Conservation (phyloP, 305 asterid genomes). For the Striga hermonthica region DNA sequence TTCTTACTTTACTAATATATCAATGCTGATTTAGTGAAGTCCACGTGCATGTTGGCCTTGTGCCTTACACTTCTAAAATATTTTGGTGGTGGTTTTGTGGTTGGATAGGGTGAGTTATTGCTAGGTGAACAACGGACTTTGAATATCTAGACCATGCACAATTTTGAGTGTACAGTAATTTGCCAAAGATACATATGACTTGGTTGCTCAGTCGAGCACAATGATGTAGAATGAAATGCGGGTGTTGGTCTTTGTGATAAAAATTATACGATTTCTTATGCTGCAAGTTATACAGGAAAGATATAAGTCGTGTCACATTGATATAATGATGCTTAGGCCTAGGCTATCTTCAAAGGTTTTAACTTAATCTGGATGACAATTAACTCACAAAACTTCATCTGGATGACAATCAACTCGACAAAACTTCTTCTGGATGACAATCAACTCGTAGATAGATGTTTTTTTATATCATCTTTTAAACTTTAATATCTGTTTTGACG, state of each 20-base stretch:
- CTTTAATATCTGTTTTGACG: constrained; percentile 34
- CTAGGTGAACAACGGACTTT: constrained; percentile 12
- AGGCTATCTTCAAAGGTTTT: background rate
- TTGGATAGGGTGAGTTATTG: constrained; percentile 25
- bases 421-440: too few relatives aligned
- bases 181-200: constrained; percentile 11
- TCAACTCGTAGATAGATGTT: background rate
- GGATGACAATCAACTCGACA: too few relatives aligned
- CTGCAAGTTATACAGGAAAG: background rate
- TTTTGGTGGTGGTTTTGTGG: background rate
- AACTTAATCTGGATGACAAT: too few relatives aligned
- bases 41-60: constrained; percentile 14
- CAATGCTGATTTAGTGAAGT: background rate
- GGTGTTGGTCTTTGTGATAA: constrained; percentile 5
- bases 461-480: constrained; percentile 24
- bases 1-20: background rate
- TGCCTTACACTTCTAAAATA: background rate
- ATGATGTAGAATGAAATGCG: constrained; percentile 3
- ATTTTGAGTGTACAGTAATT: background rate
- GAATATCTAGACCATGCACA: constrained; percentile 11
- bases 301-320: background rate
- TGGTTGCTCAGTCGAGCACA: constrained; percentile 18
- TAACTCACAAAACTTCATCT: too few relatives aligned
- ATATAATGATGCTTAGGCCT: background rate
- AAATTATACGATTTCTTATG: constrained; percentile 21